These are phyloP conservation scores for Cyberlindnera mississippiensis DNA, from an alignment of 805 yeast species.

Conservation along the genomic window DNA sequence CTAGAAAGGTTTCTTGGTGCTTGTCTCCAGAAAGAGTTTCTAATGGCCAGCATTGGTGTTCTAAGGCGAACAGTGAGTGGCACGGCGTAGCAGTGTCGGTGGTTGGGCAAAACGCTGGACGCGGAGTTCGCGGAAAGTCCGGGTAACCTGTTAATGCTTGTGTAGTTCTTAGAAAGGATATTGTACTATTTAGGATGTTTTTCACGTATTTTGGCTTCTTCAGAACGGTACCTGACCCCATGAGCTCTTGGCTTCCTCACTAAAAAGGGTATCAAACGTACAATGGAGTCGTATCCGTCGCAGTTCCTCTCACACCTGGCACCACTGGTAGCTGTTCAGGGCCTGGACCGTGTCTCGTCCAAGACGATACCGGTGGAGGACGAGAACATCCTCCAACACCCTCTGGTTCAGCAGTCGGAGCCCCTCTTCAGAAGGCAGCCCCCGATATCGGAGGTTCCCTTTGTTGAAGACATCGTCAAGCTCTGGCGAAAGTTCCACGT, in stretches of 20 bases:
- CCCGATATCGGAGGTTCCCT: slow-evolving; percentile 1
- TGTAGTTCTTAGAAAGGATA: no score
- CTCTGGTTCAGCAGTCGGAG: slow-evolving; percentile 6
- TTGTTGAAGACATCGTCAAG: slow-evolving; percentile 27
- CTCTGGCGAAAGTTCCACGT: slow-evolving; percentile 29
- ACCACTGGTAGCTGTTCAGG: slow-evolving; percentile 42
- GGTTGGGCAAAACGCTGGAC: no score
- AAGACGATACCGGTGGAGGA: slow-evolving; percentile 10
- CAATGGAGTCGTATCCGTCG: slow-evolving; percentile 40
- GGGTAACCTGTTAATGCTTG: no score
- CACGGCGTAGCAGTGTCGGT: no score
- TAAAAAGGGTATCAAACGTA: no score
- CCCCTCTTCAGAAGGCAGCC: slow-evolving; percentile 14
- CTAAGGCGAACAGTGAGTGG: no score
- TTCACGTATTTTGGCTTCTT: not conserved
- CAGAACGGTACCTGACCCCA: no score
- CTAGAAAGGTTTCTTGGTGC: slow-evolving; percentile 6
- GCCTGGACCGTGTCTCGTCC: slow-evolving; percentile 29
- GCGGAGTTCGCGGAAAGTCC: no score
- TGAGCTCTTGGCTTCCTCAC: no score
- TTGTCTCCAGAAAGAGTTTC: slow-evolving; percentile 10
- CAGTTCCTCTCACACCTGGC: slow-evolving; percentile 32
- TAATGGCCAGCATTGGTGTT: slow-evolving; percentile 17
- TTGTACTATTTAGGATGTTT: not conserved
- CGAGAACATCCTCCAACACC: slow-evolving; percentile 3